Base-by-base conservation (phyloP, 2,329 filamentous ascomycete species). In the Colletotrichum navitas region DNA sequence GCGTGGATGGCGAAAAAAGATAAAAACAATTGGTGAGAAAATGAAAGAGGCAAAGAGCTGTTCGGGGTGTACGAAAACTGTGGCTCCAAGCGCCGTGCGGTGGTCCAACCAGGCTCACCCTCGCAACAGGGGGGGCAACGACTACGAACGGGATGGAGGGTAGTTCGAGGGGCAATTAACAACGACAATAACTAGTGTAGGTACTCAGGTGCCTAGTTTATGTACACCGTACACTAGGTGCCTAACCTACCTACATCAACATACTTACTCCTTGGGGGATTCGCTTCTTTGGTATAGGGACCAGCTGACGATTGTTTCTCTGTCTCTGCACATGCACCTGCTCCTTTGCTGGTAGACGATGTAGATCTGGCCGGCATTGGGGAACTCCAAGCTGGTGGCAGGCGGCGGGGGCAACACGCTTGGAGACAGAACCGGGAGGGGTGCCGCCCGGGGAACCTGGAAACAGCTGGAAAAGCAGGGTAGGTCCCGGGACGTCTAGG, bases 41-140 rank as follows among this genome's bases (percentile, higher is more conserved):
- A 59, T 12, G 2, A 5, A 29, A 58, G 21, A 59, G 29, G 47
- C 18, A 49, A 43, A 41, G 34, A 34, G 54, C 43, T 36, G 58
- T 54, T 45, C 51, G 51, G 43, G 45, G 56, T 43, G 63, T 66
- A 56, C 43, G 41, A 56, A 51, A 58, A 36, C 55, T 61, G 55
- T 55, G 51, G 39, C 62, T 58, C 63, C 58, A 71, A 71, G 68
- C 68, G 64, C 58, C 58, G 39, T 47, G 36, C 36, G 34, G 43
- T 24, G 18, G 26, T 45, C 41, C 41, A 59, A 24, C 68, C 52
- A 39, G 52, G 49, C 45, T 55, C 49, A 61, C 45, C 59, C 64
- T 63, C 59, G 59, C 39, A 59, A 29, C 65, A 11, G 10, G 65
- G 65, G 68, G 47, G 65, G 51, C 65, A 63, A 68, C 65, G 54